phyloP scores from a whole-genome alignment of 176 grass and related monocot species.

The Otatea glauca region DNA sequence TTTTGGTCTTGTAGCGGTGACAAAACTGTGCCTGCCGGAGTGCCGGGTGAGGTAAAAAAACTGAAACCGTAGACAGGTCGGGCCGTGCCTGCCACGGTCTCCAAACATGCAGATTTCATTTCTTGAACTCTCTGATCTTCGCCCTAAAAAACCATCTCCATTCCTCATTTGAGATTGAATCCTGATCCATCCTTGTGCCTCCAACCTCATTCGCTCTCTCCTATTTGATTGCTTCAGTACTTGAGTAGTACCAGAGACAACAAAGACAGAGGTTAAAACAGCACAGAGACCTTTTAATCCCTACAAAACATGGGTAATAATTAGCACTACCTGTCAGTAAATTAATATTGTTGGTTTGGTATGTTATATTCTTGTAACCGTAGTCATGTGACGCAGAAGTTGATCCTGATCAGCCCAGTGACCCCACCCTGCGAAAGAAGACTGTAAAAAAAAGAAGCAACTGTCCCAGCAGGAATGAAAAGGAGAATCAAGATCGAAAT shows the following conservation, averaged over 20 bases:
- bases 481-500: constrained; percentile 38
- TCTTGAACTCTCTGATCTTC: neutral
- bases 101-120: neutral
- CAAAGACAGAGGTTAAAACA: neutral
- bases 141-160: too few species aligned
- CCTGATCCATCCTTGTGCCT: neutral
- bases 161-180: neutral
- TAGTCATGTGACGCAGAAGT: neutral
- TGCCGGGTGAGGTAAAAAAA: neutral
- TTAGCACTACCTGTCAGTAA: neutral
- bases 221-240: neutral
- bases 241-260: neutral
- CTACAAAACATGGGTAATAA: neutral
- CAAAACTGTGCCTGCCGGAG: neutral
- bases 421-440: neutral
- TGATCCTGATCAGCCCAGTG: neutral
- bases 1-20: neutral
- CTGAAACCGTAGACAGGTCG: neutral
- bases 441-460: neutral
- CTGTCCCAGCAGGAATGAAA: neutral
- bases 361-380: neutral
- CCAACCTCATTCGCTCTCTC: neutral
- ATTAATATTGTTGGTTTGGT: neutral
- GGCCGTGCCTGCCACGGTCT: neutral
- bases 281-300: neutral